phyloP scores from a whole-genome alignment of 768 basidiomycete genomes.

The Scleroderma citrinum region DNA sequence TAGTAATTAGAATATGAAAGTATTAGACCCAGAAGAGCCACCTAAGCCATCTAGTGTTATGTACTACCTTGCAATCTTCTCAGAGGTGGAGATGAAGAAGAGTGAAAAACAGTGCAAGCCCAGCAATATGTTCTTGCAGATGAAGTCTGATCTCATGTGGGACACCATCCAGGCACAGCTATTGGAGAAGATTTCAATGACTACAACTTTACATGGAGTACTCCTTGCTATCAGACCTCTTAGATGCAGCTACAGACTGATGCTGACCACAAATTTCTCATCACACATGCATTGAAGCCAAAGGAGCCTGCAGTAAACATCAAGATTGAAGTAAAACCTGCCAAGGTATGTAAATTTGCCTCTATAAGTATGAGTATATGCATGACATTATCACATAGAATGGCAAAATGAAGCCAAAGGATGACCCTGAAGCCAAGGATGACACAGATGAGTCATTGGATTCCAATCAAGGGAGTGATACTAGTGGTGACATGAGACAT shows the following conservation, averaged over 20 bases:
- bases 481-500: no score
- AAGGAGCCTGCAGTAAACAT: not conserved
- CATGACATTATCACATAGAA: not conserved
- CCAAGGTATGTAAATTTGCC: not conserved
- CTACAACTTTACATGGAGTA: not conserved
- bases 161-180: conserved; percentile 3
- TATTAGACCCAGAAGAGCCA: not conserved
- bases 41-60: not conserved
- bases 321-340: not conserved
- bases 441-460: no score
- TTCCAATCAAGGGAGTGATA: no score
- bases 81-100: not conserved
- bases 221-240: not conserved
- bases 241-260: not conserved
- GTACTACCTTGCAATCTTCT: not conserved
- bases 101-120: not conserved
- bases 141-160: not conserved
- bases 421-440: no score
- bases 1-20: no score
- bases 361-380: not conserved
- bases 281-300: not conserved
- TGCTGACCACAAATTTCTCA: not conserved
- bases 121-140: not conserved
- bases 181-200: conserved; percentile 1
- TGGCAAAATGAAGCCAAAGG: not conserved